Percentiles rank a stretch among this genome's conserved stretches.
Conservation (phyloP, 2,329 filamentous ascomycete genomes). For the Verticillium isaacii region DNA sequence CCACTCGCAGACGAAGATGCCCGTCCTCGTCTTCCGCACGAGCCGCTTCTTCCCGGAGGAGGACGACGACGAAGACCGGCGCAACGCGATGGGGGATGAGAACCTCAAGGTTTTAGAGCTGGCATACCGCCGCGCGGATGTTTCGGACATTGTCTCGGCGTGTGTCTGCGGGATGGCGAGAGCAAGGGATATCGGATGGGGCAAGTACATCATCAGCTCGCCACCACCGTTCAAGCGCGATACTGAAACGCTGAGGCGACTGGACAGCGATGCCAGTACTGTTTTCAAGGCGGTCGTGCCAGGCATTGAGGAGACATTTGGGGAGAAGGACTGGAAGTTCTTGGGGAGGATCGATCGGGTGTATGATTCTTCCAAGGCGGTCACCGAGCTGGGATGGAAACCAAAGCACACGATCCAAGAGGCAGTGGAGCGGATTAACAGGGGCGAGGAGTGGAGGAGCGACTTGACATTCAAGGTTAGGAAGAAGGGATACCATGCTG, state of each 20-base stretch:
- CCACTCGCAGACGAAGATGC: slow-evolving; percentile 31
- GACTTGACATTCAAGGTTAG: slow-evolving; percentile 32
- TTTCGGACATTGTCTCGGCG: slow-evolving; percentile 37
- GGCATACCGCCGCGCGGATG: slow-evolving; percentile 37
- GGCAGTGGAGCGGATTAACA: slow-evolving; percentile 25
- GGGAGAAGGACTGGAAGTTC: slow-evolving; percentile 28
- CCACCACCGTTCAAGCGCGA: slow-evolving; percentile 31
- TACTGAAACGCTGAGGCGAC: slow-evolving; percentile 20
- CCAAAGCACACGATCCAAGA: slow-evolving; percentile 35
- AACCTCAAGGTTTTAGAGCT: slow-evolving; percentile 45
- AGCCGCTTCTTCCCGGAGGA: slow-evolving; percentile 44
- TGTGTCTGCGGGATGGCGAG: slow-evolving; percentile 31
- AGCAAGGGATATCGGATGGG: slow-evolving; percentile 27
- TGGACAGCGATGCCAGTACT: slow-evolving; percentile 26
- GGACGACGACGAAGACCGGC: slow-evolving; percentile 38
- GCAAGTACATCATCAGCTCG: slow-evolving; percentile 37
- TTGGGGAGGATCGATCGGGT: slow-evolving; percentile 35
- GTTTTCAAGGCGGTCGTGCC: slow-evolving; percentile 23
- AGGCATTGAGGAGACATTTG: slow-evolving; percentile 23
- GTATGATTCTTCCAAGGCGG: slow-evolving; percentile 37
- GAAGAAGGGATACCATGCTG: slow-evolving; percentile 38
- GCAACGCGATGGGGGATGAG: slow-evolving; percentile 28
- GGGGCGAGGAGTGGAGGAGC: slow-evolving; percentile 33
- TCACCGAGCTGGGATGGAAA: slow-evolving; percentile 35
- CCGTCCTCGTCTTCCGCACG: slow-evolving; percentile 38